Percentiles rank a stretch among this genome's conserved stretches.
phyloP scores from a whole-genome alignment of 768 basidiomycete genomes.

The Nidularia sp. region DNA sequence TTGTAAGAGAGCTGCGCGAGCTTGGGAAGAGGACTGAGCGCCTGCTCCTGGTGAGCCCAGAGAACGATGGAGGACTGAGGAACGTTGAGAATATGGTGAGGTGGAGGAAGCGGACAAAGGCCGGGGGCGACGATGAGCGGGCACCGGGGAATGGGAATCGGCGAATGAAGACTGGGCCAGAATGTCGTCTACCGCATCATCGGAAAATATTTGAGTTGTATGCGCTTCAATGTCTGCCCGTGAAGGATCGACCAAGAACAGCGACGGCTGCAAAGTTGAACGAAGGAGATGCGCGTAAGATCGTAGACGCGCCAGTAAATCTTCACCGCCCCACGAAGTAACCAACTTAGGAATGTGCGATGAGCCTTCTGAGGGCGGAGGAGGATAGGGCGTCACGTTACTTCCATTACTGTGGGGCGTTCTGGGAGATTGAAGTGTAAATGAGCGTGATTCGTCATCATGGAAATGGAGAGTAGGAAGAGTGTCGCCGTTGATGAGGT shows the following conservation, averaged over 20 bases:
- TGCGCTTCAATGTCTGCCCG: constrained; percentile 91
- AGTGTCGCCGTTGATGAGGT: constrained; percentile 81
- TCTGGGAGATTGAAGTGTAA: constrained; percentile 47
- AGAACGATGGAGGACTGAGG: constrained; percentile 80
- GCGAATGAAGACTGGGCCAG: constrained; percentile 74
- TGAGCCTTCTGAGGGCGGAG: constrained; percentile 44
- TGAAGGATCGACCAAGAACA: constrained; percentile 92
- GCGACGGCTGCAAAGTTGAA: constrained; percentile 77
- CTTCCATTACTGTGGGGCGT: constrained; percentile 19
- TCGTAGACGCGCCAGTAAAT: constrained; percentile 72
- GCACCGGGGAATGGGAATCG: constrained; percentile 77
- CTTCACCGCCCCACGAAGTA: constrained; percentile 85
- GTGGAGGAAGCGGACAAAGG: constrained; percentile 48
- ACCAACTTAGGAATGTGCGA: constrained; percentile 36
- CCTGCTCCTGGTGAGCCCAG: constrained; percentile 52
- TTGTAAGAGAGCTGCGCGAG: constrained; percentile 80
- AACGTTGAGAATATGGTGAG: constrained; percentile 57
- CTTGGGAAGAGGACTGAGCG: constrained; percentile 58
- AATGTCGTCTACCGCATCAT: constrained; percentile 86
- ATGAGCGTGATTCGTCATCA: constrained; percentile 91
- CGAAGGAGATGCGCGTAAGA: constrained; percentile 79
- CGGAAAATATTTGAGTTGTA: constrained; percentile 76
- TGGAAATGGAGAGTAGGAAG: constrained; percentile 93
- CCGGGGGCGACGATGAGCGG: constrained; percentile 74
- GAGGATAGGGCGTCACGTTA: constrained; percentile 55